These are phyloP conservation scores for Globisporangium paddicum DNA, from an alignment of 352 stramenopile species.

Conservation along the genomic window DNA sequence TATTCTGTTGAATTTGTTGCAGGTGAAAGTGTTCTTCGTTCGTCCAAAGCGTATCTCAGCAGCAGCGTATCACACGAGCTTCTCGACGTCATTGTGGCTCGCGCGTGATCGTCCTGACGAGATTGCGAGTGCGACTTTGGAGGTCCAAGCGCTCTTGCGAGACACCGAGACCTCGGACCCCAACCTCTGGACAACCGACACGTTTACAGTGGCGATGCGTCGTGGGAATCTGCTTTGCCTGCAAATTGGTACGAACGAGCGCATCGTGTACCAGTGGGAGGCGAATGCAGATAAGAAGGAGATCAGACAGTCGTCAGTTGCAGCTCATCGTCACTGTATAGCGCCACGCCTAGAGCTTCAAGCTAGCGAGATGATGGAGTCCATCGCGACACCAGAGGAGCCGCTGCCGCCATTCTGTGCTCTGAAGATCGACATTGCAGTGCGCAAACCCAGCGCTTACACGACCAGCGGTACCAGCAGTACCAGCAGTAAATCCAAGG, in stretches of 20 bases:
- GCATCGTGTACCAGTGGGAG: conserved; percentile 12
- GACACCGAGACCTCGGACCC: not conserved
- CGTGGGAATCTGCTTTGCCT: conserved; percentile 6
- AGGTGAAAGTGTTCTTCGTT: conserved; percentile 11
- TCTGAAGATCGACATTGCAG: conserved; percentile 1
- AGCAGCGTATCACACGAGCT: not conserved
- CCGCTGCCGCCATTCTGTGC: conserved; percentile 9
- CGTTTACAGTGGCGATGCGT: conserved; percentile 4
- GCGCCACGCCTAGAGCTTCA: not conserved
- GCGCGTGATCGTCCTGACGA: conserved; percentile 11
- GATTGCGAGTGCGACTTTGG: not conserved
- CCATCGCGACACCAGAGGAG: conserved; percentile 6
- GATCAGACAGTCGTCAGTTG: not conserved
- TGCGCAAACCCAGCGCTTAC: conserved; percentile 7
- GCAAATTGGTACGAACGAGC: conserved; percentile 1
- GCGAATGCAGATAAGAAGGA: not conserved
- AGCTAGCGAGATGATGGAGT: conserved; percentile 6
- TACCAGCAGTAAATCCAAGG: conserved; percentile 3
- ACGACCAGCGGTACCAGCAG: not conserved
- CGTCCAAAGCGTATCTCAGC: conserved; percentile 10
- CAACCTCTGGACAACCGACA: conserved; percentile 6
- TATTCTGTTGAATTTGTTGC: not conserved
- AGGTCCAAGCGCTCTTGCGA: conserved; percentile 1
- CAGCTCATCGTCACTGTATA: conserved; percentile 5
- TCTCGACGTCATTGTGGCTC: conserved; percentile 15